These are phyloP conservation scores for Colletotrichum sp. DNA, from an alignment of 2,329 filamentous ascomycete species.

Conservation along the genomic window DNA sequence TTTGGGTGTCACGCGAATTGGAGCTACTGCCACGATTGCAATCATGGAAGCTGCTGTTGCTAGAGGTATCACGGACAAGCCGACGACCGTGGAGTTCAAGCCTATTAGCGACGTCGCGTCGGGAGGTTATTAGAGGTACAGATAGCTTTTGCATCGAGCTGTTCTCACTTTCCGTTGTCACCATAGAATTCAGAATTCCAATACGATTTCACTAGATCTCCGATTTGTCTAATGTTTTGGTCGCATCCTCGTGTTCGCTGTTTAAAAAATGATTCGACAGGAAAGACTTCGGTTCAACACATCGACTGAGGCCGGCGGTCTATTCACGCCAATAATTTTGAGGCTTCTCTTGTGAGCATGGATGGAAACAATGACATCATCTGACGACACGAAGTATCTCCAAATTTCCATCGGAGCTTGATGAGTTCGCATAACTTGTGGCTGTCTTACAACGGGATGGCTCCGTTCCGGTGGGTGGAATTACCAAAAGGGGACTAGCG, in stretches of 20 bases:
- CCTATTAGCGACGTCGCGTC: background rate
- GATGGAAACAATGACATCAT: background rate
- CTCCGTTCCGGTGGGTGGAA: background rate
- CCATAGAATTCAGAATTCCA: background rate
- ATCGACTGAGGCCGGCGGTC: background rate
- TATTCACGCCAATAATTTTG: background rate
- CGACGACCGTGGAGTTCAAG: conserved; percentile 16
- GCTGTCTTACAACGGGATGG: background rate
- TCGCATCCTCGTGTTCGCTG: background rate
- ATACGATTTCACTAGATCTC: background rate
- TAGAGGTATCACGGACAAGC: conserved; percentile 47
- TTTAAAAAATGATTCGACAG: background rate
- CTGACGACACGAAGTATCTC: background rate
- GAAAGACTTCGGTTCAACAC: background rate
- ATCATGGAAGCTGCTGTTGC: conserved; percentile 60
- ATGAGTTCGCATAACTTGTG: background rate
- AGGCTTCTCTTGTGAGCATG: background rate
- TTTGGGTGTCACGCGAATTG: conserved; percentile 59
- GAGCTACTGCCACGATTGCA: conserved; percentile 57
- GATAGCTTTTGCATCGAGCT: background rate
- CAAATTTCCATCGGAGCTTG: background rate
- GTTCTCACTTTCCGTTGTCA: background rate
- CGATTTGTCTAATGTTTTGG: background rate
- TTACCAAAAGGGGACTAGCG: background rate
- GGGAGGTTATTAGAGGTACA: background rate